A percentile compares a stretch with the other conserved stretches of the same genome.
phyloP scores from a whole-genome alignment of 139 green algal genomes.

The Chlorella sorokiniana region DNA sequence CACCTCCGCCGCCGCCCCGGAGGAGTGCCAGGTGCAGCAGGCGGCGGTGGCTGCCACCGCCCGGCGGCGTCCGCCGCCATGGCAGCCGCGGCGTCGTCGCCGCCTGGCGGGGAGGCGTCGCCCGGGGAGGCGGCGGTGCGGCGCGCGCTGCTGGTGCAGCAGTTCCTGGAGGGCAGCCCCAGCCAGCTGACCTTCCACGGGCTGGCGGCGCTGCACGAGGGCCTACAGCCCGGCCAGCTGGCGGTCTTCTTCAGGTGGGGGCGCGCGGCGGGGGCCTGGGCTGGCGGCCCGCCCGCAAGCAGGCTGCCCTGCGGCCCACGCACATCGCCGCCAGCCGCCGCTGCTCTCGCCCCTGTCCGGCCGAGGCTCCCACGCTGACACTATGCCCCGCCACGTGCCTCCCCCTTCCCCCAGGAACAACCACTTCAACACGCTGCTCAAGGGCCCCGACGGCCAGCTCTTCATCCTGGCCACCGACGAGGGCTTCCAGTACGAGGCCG shows the following conservation, averaged over 20 bases:
- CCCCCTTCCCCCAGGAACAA: conserved; percentile 37
- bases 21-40: background rate
- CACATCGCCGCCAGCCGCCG: no score
- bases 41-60: background rate
- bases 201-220: conserved; percentile 57
- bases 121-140: conserved; percentile 22
- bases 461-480: conserved; percentile 94
- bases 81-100: background rate
- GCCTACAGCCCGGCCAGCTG: conserved; percentile 73
- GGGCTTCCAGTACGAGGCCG: conserved; percentile 70
- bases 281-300: background rate
- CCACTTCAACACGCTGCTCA: conserved; percentile 92
- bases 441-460: conserved; percentile 62
- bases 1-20: background rate
- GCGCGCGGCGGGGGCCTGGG: background rate
- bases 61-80: background rate
- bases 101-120: background rate
- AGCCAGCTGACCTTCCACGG: conserved; percentile 88
- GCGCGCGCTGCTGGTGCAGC: conserved; percentile 43
- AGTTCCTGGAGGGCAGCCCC: conserved; percentile 80
- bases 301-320: background rate
- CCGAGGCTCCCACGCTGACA: no score
- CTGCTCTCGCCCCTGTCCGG: no score
- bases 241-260: conserved; percentile 79
- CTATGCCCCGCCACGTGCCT: no score